phyloP scores from a whole-genome alignment of 2,329 filamentous ascomycete genomes.

The Aphanoascus verrucosus region DNA sequence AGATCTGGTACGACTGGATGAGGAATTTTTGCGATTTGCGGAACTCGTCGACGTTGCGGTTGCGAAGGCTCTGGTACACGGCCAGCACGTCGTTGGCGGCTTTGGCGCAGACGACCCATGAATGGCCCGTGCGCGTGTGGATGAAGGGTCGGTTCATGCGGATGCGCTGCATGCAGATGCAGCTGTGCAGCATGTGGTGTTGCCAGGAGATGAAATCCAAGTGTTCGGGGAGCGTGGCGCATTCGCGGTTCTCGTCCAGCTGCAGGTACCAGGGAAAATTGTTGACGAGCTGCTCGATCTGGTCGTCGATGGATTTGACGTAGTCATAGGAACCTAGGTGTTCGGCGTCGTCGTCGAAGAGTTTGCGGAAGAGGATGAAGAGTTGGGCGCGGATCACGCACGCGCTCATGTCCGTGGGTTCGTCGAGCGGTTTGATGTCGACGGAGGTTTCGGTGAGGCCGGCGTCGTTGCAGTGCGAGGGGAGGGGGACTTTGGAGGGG shows the following conservation, averaged over 20 bases:
- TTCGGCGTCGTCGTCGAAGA: conserved; percentile 17
- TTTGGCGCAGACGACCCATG: conserved; percentile 19
- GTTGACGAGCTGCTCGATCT: conserved; percentile 18
- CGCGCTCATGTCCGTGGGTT: conserved; percentile 20
- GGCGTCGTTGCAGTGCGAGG: conserved; percentile 21
- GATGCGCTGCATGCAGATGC: conserved; percentile 22
- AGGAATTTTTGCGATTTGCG: conserved; percentile 19
- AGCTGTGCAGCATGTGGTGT: conserved; percentile 20
- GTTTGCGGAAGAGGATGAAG: conserved; percentile 18
- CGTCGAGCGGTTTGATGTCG: conserved; percentile 15
- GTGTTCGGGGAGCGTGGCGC: conserved; percentile 11
- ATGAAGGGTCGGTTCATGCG: conserved; percentile 22
- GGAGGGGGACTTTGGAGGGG: conserved; percentile 19
- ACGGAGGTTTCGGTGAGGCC: conserved; percentile 19
- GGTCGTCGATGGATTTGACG: conserved; percentile 18
- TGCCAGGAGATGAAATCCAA: conserved; percentile 21
- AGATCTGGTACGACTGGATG: conserved; percentile 22
- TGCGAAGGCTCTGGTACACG: conserved; percentile 20
- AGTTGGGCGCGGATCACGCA: conserved; percentile 18
- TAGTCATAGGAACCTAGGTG: conserved; percentile 19
- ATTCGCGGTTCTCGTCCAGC: conserved; percentile 12
- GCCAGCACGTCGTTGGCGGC: conserved; percentile 21
- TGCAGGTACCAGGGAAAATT: conserved; percentile 23
- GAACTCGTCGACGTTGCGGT: conserved; percentile 17
- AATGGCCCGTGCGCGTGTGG: conserved; percentile 17